Evolutionary conservation across 163 green algal species (phyloP).

Genomic region (Prototheca stagnorum): DNA sequence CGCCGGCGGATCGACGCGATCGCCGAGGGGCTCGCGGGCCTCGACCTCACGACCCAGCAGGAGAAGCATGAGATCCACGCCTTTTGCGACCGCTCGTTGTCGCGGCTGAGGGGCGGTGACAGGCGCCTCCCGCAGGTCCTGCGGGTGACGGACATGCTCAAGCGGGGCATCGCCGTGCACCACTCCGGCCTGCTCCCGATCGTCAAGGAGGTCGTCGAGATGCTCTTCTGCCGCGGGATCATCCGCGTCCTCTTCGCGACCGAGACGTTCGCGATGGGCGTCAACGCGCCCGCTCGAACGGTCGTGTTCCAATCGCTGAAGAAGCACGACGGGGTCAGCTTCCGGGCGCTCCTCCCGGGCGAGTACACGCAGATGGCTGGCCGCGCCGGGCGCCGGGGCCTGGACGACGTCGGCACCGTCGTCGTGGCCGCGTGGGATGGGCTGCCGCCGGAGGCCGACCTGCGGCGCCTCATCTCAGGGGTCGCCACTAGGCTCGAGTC

Average conservation of each 20-base stretch:
- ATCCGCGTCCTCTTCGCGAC: constrained; percentile 43
- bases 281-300: constrained; percentile 83
- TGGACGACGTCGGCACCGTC: constrained; percentile 76
- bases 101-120: constrained; percentile 60
- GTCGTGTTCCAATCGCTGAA: constrained; percentile 77
- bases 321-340: constrained; percentile 83
- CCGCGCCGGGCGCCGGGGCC: constrained; percentile 66
- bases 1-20: constrained; percentile 61
- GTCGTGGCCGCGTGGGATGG: constrained; percentile 75
- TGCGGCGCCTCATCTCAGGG: constrained; percentile 46
- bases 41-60: constrained; percentile 56
- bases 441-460: constrained; percentile 39
- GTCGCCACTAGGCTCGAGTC: constrained; percentile 42
- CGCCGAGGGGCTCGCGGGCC: constrained; percentile 14
- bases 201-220: constrained; percentile 96
- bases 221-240: constrained; percentile 91
- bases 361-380: constrained; percentile 90
- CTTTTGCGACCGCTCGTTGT: constrained; percentile 49
- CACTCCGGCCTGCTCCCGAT: constrained; percentile 91
- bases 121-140: constrained; percentile 72
- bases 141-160: constrained; percentile 66
- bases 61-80: constrained; percentile 72
- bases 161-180: constrained; percentile 77
- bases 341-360: constrained; percentile 41
- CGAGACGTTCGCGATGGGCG: constrained; percentile 96